Conservation (phyloP, 1,139 yeast species). For the Magnusiomyces suaveolens region DNA sequence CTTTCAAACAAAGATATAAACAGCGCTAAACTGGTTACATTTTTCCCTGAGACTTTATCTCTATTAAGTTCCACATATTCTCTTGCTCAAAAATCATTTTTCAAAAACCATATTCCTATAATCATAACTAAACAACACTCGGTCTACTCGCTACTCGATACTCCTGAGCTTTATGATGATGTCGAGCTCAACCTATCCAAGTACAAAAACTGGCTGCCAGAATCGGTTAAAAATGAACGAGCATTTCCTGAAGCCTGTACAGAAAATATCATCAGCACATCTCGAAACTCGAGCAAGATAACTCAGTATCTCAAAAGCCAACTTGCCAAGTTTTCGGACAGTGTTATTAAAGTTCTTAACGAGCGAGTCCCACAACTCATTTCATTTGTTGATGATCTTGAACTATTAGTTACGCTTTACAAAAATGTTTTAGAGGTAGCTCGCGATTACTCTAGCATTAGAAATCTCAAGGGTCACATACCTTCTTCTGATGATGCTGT, state of each 20-base stretch:
- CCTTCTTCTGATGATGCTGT: neutral
- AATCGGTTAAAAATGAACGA: constrained; percentile 65
- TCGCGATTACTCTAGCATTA: constrained; percentile 17
- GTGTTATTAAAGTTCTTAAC: constrained; percentile 11
- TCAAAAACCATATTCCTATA: constrained; percentile 19
- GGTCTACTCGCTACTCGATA: constrained; percentile 20
- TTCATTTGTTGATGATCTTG: constrained; percentile 12
- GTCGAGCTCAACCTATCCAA: constrained; percentile 46
- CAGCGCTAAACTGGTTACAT: neutral
- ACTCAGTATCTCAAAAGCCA: constrained; percentile 11
- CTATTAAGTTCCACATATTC: constrained; percentile 19
- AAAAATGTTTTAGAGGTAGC: constrained; percentile 17
- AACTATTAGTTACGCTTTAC: constrained; percentile 18
- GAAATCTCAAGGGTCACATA: constrained; percentile 12
- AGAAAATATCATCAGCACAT: constrained; percentile 8
- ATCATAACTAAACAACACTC: constrained; percentile 19
- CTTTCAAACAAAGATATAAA: neutral
- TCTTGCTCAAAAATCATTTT: constrained; percentile 18
- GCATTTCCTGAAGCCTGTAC: constrained; percentile 19
- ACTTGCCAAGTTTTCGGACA: constrained; percentile 14
- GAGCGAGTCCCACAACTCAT: constrained; percentile 15
- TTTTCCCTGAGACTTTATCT: constrained; percentile 12
- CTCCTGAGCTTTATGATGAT: constrained; percentile 20
- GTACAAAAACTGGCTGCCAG: constrained; percentile 70
- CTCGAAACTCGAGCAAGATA: constrained; percentile 14